Evolutionary conservation across 2,329 filamentous ascomycete species (phyloP), one percentile per base, ranked within the genome.

Genomic region (Aspergillus alliaceus): DNA sequence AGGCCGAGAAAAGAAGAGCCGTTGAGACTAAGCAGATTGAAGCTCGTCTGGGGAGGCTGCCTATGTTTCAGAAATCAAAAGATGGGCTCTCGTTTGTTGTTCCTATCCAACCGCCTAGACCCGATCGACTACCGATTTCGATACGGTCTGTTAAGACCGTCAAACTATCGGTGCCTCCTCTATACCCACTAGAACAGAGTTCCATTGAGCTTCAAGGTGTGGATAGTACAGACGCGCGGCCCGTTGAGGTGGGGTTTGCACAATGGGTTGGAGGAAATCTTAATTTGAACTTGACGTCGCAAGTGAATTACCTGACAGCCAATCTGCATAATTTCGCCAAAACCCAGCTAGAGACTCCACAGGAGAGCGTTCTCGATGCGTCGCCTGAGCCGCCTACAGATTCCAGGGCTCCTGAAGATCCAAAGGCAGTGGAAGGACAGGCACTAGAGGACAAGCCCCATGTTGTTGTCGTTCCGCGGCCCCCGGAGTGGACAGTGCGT

Each of bases 11-110:
- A 39, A 82, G 83, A 53, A 80, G 90, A 59, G 84, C 86, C 20
- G 77, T 82, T 48, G 89, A 93, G 69, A 84, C 84, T 24, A 84
- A 86, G 35, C 90, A 92, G 67, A 80, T 95, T 0, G 89, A 93
- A 75, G 83, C 90, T 27, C 85, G 90, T 31, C 86, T 95, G 80
- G 84, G 88, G 15, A 82, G 88, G 62, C 70, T 89, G 50, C 80
- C 85, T 1, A 73, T 85, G 34, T 95, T 89, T 68, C 83, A 85
- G 29, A 89, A 87, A 61, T 87, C 86, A 1, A 77, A 82, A 29
- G 89, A 93, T 72, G 89, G 88, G 1, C 79, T 88, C 58, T 82
- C 85, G 15, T 93, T 89, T 69, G 88, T 84, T 2, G 70, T 93
- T 12, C 88, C 90, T 0, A 75, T 95, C 2, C 86, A 90, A 60